Percentiles rank a stretch among this genome's conserved stretches.
These are phyloP conservation scores for Truncatella angustata DNA, from an alignment of 2,329 filamentous ascomycete species.

Conservation along the genomic window DNA sequence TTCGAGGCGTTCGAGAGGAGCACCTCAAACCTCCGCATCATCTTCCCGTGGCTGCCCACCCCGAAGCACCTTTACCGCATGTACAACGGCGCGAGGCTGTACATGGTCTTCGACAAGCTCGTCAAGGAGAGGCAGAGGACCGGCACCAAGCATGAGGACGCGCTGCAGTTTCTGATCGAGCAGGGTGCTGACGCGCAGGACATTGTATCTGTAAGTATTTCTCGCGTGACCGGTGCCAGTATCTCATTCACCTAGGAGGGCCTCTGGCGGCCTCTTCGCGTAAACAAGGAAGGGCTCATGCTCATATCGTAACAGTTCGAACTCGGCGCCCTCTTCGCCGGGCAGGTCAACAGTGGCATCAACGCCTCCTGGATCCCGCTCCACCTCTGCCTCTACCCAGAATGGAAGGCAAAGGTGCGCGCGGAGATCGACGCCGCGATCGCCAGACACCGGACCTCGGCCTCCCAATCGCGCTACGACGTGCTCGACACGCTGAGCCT, in stretches of 20 bases:
- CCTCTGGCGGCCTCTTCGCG: no score
- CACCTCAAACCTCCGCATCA: conserved; percentile 41
- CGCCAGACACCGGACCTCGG: conserved; percentile 35
- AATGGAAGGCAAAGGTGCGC: conserved; percentile 44
- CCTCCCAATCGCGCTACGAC: conserved; percentile 29
- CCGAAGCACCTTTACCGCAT: conserved; percentile 39
- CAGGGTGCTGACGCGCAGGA: conserved; percentile 41
- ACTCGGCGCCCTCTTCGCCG: conserved; percentile 53
- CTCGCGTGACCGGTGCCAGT: neutral
- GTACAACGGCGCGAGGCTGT: conserved; percentile 44
- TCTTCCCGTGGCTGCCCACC: conserved; percentile 52
- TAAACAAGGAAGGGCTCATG: no score
- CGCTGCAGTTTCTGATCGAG: conserved; percentile 53
- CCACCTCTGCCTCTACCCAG: conserved; percentile 43
- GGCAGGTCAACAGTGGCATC: conserved; percentile 55
- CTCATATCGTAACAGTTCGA: conserved; percentile 38
- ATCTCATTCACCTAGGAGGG: no score
- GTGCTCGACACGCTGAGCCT: conserved; percentile 43
- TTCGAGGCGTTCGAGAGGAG: conserved; percentile 47
- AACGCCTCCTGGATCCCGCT: conserved; percentile 52
- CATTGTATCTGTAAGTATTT: conserved; percentile 37
- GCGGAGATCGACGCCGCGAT: conserved; percentile 46
- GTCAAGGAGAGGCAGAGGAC: conserved; percentile 41
- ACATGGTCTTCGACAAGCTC: conserved; percentile 46
- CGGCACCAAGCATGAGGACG: conserved; percentile 44